phyloP scores from a whole-genome alignment of 352 stramenopile species.

The Phytophthora foliorum region DNA sequence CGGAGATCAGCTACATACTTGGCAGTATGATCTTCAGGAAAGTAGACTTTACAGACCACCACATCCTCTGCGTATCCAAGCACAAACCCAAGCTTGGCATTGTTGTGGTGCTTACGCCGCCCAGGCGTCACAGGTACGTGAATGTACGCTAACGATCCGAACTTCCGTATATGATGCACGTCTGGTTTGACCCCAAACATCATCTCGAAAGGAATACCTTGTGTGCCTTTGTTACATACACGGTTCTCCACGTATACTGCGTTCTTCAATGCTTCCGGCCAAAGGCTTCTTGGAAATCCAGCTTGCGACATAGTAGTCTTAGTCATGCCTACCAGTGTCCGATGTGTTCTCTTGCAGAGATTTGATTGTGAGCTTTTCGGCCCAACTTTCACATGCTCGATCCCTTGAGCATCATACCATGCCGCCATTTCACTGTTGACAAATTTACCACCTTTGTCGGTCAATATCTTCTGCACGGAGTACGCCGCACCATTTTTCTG shows the following conservation, averaged over 20 bases:
- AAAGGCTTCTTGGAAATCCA: constrained; percentile 15
- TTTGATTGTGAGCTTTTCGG: constrained; percentile 19
- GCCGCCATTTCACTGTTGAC: constrained; percentile 11
- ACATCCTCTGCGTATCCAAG: constrained; percentile 17
- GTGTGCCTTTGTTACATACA: constrained; percentile 10
- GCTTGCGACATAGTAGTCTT: constrained; percentile 14
- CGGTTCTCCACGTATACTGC: constrained; percentile 25
- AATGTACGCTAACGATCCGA: constrained; percentile 15
- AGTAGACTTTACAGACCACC: constrained; percentile 19
- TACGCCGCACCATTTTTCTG: too few relatives aligned
- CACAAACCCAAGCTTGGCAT: constrained; percentile 15
- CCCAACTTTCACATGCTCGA: constrained; percentile 8
- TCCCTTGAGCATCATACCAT: constrained; percentile 10
- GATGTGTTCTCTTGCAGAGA: constrained; percentile 12
- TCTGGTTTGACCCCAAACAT: constrained; percentile 18
- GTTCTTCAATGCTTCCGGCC: constrained; percentile 5
- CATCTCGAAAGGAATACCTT: constrained; percentile 18
- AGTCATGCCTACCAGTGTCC: constrained; percentile 5
- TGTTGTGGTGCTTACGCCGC: constrained; percentile 8
- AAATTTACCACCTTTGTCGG: constrained; percentile 17
- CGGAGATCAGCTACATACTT: constrained; percentile 12
- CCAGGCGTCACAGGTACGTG: constrained; percentile 9
- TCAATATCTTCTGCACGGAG: too few relatives aligned
- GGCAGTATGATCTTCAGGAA: constrained; percentile 4
- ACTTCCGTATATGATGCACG: constrained; percentile 23